phyloP scores from a whole-genome alignment of 2,329 filamentous ascomycete species.

The Fusarium buharicum region DNA sequence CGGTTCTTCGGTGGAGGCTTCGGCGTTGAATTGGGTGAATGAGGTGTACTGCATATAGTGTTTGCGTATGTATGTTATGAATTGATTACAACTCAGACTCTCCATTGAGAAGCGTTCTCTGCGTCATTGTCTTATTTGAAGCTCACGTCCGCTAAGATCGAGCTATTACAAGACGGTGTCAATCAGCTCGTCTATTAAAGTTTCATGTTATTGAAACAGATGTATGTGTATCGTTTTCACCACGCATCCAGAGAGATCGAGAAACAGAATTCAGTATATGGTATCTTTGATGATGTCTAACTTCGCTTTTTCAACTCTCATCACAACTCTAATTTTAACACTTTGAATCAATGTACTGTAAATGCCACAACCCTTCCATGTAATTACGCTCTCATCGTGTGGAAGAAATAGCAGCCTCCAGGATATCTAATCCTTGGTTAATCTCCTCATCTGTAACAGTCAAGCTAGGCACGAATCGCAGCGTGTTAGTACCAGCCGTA shows the following conservation, averaged over 20 bases:
- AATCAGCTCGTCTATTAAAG: too few species aligned
- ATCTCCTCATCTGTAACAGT: slow-evolving; percentile 85
- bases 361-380: not conserved
- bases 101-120: not conserved
- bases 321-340: slow-evolving; percentile 18
- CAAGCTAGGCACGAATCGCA: slow-evolving; percentile 90
- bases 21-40: slow-evolving; percentile 40
- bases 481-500: slow-evolving; percentile 89
- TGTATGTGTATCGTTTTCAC: too few species aligned
- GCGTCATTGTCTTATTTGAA: too few species aligned
- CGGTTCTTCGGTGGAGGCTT: slow-evolving; percentile 11
- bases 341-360: not conserved
- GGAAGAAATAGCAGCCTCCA: slow-evolving; percentile 72
- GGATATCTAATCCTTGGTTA: slow-evolving; percentile 76
- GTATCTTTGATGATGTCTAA: slow-evolving; percentile 32
- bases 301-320: slow-evolving; percentile 18
- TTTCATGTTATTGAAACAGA: too few species aligned
- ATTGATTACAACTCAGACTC: slow-evolving; percentile 5
- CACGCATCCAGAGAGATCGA: not conserved
- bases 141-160: too few species aligned
- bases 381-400: slow-evolving; percentile 47
- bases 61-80: slow-evolving; percentile 17
- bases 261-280: slow-evolving; percentile 29
- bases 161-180: too few species aligned
- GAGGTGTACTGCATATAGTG: slow-evolving; percentile 13